Evolutionary conservation across 768 basidiomycete species (phyloP), one percentile per base, ranked within the genome.

Genomic region (Ramaria sp.): DNA sequence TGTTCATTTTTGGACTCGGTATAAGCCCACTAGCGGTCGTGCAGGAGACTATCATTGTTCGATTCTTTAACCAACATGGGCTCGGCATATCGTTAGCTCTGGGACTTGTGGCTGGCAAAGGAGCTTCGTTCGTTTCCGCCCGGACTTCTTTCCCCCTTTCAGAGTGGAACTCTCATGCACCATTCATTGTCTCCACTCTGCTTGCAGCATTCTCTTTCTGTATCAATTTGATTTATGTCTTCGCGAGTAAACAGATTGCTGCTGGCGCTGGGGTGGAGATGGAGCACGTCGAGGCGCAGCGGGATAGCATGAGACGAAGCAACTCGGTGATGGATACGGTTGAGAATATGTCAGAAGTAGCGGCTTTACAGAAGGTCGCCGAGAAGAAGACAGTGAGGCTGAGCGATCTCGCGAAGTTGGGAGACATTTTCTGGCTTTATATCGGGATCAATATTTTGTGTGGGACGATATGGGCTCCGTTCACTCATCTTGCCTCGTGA

Each of bases 41-140:
- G 1, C 90, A 87, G 70, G 89, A 91, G 67, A 84, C 84, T 6
- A 89, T 90, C 61, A 87, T 91, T 52, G 84, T 89, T 43, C 83
- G 84, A 24, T 87, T 87, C 71, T 91, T 89, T 73, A 80, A 78
- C 60, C 78, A 82, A 0, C 85, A 83, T 65, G 86, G 86, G 1
- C 73, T 91, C 0, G 89, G 86, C 1, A 72, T 84, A 7, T 85
- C 86, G 1, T 80, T 92, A 71, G 88, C 88, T 0, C 74, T 91
- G n/a, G 90, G 89, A 20, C 82, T 92, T 15, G 77, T 92, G 22
- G 84, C 81, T 3, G 90, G 90, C 37, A 92, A 91, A 67, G 80
- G 77, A 10, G 79, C 86, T 0, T 86, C 86, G 5, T 92, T 91
- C 65, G 59, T 88, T 34, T 79, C 88, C 22, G 86, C 87, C 3